Evolutionary conservation across 331 rosid genomes (phyloP).

Genomic region (Acacia concinna): DNA sequence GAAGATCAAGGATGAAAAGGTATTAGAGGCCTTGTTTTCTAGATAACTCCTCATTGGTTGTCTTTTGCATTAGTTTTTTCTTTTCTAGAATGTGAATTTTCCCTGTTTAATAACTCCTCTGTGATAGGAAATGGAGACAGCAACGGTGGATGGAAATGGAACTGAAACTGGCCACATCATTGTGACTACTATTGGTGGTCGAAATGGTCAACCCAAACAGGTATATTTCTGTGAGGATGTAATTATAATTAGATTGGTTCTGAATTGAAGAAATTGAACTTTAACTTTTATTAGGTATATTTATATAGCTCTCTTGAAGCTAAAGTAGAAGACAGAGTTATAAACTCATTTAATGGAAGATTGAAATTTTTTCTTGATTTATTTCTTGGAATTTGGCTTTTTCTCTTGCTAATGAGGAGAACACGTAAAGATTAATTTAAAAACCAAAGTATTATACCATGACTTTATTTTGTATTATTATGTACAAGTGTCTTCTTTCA

Average conservation of each 20-base stretch:
- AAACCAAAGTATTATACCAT: not conserved
- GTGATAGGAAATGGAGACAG: constrained; percentile 57
- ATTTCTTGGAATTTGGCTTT: not conserved
- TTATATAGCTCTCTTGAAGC: not conserved
- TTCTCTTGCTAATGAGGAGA: not conserved
- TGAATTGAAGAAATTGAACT: not conserved
- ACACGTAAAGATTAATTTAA: not conserved
- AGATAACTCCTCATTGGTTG: not conserved
- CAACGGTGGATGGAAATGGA: constrained; percentile 65
- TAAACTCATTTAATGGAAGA: not conserved
- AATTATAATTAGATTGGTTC: not conserved
- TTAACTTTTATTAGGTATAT: not conserved
- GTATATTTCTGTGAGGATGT: constrained; percentile 30
- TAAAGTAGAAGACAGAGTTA: not conserved
- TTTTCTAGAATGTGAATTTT: not conserved
- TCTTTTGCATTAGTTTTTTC: not conserved
- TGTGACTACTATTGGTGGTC: constrained; percentile 70
- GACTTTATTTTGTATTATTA: not conserved
- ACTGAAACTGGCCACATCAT: constrained; percentile 78
- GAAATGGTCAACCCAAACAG: constrained; percentile 76
- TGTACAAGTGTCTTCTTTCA: not conserved
- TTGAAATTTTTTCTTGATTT: not conserved
- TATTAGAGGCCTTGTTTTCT: constrained; percentile 37
- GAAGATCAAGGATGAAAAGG: constrained; percentile 68
- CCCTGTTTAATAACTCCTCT: not conserved